A percentile compares a stretch with the other conserved stretches of the same genome.
Conservation (phyloP, 2,329 filamentous ascomycete species). For the Beauveria rudraprayagi region DNA sequence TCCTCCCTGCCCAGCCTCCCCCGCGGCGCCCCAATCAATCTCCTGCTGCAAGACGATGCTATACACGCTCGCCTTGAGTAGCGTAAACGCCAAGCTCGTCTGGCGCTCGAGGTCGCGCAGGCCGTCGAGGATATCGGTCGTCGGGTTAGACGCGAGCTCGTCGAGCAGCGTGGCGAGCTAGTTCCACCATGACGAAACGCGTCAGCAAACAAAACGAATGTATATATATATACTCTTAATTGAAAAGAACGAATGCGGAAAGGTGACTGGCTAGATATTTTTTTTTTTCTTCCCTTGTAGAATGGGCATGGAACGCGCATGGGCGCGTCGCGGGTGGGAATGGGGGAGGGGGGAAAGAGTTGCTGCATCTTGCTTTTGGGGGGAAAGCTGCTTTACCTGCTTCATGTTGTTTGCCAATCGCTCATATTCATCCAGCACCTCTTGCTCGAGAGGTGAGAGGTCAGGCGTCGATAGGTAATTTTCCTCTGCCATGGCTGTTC, state of each 20-base stretch:
- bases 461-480: slow-evolving; percentile 40
- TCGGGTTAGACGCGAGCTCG: slow-evolving; percentile 60
- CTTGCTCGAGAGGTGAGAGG: slow-evolving; percentile 77
- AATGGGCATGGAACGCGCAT: not conserved
- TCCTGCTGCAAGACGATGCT: slow-evolving; percentile 98
- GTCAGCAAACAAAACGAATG: no score
- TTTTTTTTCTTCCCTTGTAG: no score
- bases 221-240: no score
- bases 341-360: no score
- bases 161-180: slow-evolving; percentile 54
- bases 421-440: slow-evolving; percentile 91
- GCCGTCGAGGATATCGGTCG: slow-evolving; percentile 77
- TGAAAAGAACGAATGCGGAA: no score
- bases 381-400: slow-evolving; percentile 45
- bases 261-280: no score
- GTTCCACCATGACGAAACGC: no score
- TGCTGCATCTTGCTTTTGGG: no score
- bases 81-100: slow-evolving; percentile 87
- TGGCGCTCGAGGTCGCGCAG: slow-evolving; percentile 86
- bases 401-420: slow-evolving; percentile 84
- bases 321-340: not conserved
- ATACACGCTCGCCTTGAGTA: slow-evolving; percentile 97
- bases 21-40: slow-evolving; percentile 63
- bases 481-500: slow-evolving; percentile 9
- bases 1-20: slow-evolving; percentile 25